Percentiles rank a stretch among this genome's conserved stretches.
phyloP scores from a whole-genome alignment of 176 grass and related monocot genomes.

The Avena atlantica region DNA sequence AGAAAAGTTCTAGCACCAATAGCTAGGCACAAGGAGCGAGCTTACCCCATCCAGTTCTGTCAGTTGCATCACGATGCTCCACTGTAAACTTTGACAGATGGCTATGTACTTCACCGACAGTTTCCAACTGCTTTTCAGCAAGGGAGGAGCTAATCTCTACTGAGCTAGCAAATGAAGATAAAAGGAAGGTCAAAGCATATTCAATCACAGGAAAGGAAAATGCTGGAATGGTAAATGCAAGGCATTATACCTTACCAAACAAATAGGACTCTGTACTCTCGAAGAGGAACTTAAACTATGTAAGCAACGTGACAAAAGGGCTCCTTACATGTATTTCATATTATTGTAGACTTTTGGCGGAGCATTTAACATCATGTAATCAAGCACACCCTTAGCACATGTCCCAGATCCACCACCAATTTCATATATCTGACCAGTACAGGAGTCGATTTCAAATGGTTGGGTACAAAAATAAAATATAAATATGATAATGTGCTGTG shows the following conservation, averaged over 20 bases:
- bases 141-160: slow-evolving; percentile 98
- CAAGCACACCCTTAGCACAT: slow-evolving; percentile 92
- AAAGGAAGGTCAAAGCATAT: slow-evolving; percentile 54
- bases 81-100: slow-evolving; percentile 90
- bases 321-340: slow-evolving; percentile 90
- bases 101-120: slow-evolving; percentile 80
- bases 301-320: slow-evolving; percentile 10
- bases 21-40: slow-evolving; percentile 20
- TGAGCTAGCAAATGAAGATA: slow-evolving; percentile 71
- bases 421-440: slow-evolving; percentile 83
- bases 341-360: slow-evolving; percentile 90
- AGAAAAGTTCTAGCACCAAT: slow-evolving; percentile 12
- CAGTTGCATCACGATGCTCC: slow-evolving; percentile 82
- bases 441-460: slow-evolving; percentile 17
- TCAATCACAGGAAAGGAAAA: slow-evolving; percentile 30
- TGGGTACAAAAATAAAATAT: background rate
- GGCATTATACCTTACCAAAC: background rate
- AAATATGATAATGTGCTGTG: slow-evolving; percentile 4
- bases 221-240: slow-evolving; percentile 28
- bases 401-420: slow-evolving; percentile 96
- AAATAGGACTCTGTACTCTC: background rate
- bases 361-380: slow-evolving; percentile 99
- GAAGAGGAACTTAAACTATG: background rate
- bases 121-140: slow-evolving; percentile 89
- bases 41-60: slow-evolving; percentile 95